Evolutionary conservation across 176 grass and related monocot species (phyloP).

Genomic region (Oryza punctata): DNA sequence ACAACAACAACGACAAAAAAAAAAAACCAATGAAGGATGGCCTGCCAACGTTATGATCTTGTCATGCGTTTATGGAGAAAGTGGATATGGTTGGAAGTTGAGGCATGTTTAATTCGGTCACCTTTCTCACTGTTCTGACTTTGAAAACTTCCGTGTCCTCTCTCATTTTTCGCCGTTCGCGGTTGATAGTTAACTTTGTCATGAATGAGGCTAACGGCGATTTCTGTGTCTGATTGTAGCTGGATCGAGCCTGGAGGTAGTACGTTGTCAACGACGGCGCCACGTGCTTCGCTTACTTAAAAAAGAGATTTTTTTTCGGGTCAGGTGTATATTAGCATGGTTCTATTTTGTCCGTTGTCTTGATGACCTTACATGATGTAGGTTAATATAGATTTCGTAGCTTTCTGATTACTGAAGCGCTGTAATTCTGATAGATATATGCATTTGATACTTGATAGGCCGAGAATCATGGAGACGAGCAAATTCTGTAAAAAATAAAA

Average conservation of each 20-base stretch:
- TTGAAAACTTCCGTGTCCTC: background rate
- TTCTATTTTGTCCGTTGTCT: background rate
- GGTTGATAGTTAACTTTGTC: constrained; percentile 12
- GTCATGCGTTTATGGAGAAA: constrained; percentile 28
- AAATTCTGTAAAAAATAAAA: background rate
- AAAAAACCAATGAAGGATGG: background rate
- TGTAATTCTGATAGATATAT: background rate
- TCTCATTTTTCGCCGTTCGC: constrained; percentile 10
- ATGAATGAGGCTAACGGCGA: background rate
- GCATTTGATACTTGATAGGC: background rate
- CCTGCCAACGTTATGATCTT: background rate
- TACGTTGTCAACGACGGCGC: background rate
- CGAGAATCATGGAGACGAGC: background rate
- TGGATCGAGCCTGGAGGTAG: background rate
- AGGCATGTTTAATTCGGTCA: constrained; percentile 17
- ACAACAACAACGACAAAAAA: background rate
- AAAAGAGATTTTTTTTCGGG: background rate
- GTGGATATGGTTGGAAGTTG: constrained; percentile 43
- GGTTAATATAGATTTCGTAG: background rate
- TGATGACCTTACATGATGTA: background rate
- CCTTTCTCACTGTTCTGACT: background rate
- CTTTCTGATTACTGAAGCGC: background rate
- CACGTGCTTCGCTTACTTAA: background rate
- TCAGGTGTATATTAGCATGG: background rate
- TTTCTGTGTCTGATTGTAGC: background rate